Percentiles rank a stretch among this genome's conserved stretches.
Evolutionary conservation across 139 green algal genomes (phyloP).

Genomic region (Mesotaenium endlicherianum): DNA sequence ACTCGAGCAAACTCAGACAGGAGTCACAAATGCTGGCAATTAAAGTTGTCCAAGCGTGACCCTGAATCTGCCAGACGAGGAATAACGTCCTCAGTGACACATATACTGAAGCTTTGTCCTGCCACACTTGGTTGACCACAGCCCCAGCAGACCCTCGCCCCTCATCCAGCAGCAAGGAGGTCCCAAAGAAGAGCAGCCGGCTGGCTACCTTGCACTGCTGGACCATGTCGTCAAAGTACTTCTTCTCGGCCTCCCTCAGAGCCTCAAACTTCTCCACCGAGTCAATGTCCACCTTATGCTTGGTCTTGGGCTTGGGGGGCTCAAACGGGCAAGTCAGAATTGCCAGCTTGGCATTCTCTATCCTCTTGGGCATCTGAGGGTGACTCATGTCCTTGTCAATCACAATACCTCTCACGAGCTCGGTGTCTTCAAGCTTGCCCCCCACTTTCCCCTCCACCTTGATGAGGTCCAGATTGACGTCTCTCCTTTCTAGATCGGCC

Average conservation of each 20-base stretch:
- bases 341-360: constrained; percentile 90
- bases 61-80: too few species aligned
- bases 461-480: constrained; percentile 99
- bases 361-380: constrained; percentile 83
- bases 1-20: too few species aligned
- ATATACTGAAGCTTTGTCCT: too few species aligned
- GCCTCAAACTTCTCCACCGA: constrained; percentile 96
- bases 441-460: constrained; percentile 98
- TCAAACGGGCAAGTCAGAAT: constrained; percentile 99
- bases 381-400: constrained; percentile 99
- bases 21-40: too few species aligned
- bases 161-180: too few species aligned
- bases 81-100: too few species aligned
- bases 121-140: too few species aligned
- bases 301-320: constrained; percentile 99
- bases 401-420: constrained; percentile 90
- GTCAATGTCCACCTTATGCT: constrained; percentile 99
- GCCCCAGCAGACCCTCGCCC: too few species aligned
- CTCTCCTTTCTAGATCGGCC: constrained; percentile 86
- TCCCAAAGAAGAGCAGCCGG: too few species aligned
- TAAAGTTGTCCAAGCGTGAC: too few species aligned
- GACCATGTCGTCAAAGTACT: constrained; percentile 99
- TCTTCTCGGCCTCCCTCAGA: constrained; percentile 79
- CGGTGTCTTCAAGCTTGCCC: constrained; percentile 91
- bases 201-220: constrained; percentile 92